A percentile compares a stretch with the other conserved stretches of the same genome.
Evolutionary conservation across 1,284 basidiomycete species (phyloP).

Genomic region (Thecaphora frezii): DNA sequence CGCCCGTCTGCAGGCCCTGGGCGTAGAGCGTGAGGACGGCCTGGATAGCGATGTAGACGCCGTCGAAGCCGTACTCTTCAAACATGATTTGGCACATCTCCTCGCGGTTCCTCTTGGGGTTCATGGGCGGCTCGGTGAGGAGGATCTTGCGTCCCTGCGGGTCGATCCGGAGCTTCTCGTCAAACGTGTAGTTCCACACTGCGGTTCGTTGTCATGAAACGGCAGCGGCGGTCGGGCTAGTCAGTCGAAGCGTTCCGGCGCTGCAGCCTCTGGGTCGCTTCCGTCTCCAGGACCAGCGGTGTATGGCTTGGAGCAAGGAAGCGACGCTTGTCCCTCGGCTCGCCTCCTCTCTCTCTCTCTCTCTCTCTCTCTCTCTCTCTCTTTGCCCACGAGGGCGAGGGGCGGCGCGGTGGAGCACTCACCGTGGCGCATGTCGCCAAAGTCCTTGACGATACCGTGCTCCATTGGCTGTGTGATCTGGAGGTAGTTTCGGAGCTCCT

Average conservation of each 20-base stretch:
- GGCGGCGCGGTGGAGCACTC: neutral
- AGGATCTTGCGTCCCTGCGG: conserved; percentile 85
- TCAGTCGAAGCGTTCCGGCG: no score
- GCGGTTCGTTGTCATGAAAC: no score
- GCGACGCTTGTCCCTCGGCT: no score
- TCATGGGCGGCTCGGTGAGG: conserved; percentile 99
- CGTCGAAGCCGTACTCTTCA: conserved; percentile 94
- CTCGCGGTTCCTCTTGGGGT: conserved; percentile 88
- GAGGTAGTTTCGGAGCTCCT: conserved; percentile 87
- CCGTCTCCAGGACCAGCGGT: neutral
- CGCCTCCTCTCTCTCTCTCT: no score
- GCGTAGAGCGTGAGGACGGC: conserved; percentile 96
- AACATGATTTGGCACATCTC: conserved; percentile 99
- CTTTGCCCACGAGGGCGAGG: no score
- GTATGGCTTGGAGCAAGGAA: neutral
- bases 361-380: no score
- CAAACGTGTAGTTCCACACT: conserved; percentile 97
- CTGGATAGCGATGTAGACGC: conserved; percentile 97
- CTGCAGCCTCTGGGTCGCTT: no score
- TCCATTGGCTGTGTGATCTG: conserved; percentile 98
- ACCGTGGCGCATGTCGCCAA: conserved; percentile 92
- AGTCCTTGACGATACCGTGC: conserved; percentile 97
- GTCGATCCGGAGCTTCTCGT: conserved; percentile 89
- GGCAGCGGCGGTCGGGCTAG: no score
- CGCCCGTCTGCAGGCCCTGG: conserved; percentile 94